Evolutionary conservation across 345 rosid species (phyloP).

Genomic region (Adansonia digitata): DNA sequence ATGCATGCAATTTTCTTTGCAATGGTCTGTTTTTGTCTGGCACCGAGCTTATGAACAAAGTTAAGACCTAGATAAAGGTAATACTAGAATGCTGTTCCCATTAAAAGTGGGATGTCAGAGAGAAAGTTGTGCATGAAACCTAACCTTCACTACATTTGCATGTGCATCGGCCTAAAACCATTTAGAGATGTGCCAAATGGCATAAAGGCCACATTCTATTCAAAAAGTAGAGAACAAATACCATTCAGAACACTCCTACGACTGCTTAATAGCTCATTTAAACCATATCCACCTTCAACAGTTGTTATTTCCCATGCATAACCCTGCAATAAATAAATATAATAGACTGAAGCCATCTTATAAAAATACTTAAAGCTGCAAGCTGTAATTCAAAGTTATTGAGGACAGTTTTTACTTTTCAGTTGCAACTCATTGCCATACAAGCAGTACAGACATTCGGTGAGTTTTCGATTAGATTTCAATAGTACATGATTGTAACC

Average conservation of each 20-base stretch:
- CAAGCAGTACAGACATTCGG: not conserved
- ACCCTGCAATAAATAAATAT: slow-evolving; percentile 46
- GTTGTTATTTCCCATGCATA: slow-evolving; percentile 98
- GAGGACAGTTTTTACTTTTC: not conserved
- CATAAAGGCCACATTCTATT: not conserved
- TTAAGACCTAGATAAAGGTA: not conserved
- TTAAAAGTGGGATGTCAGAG: not conserved
- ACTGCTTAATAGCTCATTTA: slow-evolving; percentile 63
- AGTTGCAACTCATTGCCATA: not conserved
- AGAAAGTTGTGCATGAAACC: not conserved
- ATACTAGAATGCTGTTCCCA: not conserved
- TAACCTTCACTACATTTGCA: not conserved
- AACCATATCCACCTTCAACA: slow-evolving; percentile 90
- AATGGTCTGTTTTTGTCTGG: not conserved
- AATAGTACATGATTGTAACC: not conserved
- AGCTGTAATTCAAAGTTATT: not conserved
- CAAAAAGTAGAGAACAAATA: slow-evolving; percentile 22
- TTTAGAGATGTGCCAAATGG: not conserved
- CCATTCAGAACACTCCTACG: slow-evolving; percentile 77
- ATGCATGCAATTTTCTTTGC: not conserved
- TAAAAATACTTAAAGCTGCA: not conserved
- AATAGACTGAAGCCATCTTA: not conserved
- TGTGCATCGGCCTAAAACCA: not conserved
- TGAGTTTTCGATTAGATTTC: slow-evolving; percentile 1
- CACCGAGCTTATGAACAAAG: not conserved